Percentiles rank a stretch among this genome's conserved stretches.
Evolutionary conservation across 2,329 filamentous ascomycete species (phyloP).

Genomic region (Monosporascus sp.): DNA sequence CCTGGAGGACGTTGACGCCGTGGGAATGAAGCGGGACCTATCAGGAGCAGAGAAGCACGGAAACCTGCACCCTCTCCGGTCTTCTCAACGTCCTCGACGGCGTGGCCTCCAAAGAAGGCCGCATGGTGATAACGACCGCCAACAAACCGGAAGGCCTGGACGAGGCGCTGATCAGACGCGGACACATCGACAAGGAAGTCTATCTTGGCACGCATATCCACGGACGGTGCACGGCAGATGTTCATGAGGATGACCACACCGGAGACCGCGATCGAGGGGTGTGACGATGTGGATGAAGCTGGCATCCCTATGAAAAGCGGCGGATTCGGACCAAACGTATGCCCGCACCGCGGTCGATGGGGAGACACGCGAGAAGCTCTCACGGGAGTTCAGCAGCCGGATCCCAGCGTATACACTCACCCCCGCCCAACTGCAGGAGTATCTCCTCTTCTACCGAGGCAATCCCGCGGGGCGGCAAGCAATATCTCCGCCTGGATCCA

Average conservation of each 20-base stretch:
- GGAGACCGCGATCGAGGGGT: not conserved
- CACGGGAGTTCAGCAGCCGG: not conserved
- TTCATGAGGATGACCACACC: not conserved
- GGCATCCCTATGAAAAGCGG: not conserved
- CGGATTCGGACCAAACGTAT: not conserved
- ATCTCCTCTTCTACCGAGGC: not conserved
- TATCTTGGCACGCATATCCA: conserved; percentile 2
- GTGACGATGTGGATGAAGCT: not conserved
- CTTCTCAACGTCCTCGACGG: conserved; percentile 57
- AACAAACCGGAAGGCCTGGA: conserved; percentile 22
- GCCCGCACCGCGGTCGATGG: not conserved
- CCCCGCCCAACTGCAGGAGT: not conserved
- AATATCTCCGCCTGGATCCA: not conserved
- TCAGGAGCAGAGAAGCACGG: conserved; percentile 2
- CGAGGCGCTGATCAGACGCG: conserved; percentile 21
- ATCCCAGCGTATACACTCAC: not conserved
- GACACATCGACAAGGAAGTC: conserved; percentile 20
- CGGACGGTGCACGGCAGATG: conserved; percentile 1
- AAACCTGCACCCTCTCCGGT: conserved; percentile 41
- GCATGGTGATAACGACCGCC: conserved; percentile 25
- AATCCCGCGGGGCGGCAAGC: not conserved
- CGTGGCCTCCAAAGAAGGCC: conserved; percentile 20
- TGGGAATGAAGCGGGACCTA: conserved; percentile 20
- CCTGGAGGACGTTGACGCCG: conserved; percentile 37
- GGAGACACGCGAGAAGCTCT: not conserved